Evolutionary conservation across 23 red algal genomes (phyloP), one percentile per base, ranked within the genome.

Genomic region (Gracilaria gracilis): DNA sequence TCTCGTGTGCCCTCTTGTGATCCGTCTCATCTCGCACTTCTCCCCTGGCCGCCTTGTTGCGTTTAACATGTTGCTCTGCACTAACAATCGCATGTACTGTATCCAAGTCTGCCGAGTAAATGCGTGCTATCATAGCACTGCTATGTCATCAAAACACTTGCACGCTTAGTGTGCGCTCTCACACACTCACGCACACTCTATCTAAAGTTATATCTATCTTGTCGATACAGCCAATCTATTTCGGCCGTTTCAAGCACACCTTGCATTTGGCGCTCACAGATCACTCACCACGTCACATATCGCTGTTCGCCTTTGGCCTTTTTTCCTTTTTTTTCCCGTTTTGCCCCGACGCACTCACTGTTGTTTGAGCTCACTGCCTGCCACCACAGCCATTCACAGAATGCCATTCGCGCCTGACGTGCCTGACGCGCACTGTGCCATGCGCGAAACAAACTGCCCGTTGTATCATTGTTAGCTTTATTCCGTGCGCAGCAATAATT

Each of bases 51-150:
- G 59, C 59, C 8, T 55, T 55, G 59, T 8, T 19, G 59, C 59
- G 59, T 31, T 62, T 62, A 62, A 62, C 59, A 62, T 29, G 59
- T 55, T 55, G 51, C 59, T 62, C 24, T 29, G 59, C 19, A 62
- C 59, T 62, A 62, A 62, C 59, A 62, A 9, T 62, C n/a, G 59
- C 59, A 62, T 62, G 24, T 62, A 31, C 24, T 31, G 19, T 58
- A 23, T n/a, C 15, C n/a, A n/a, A n/a, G n/a, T 58, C 27, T 29
- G 2, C 29, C n/a, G 27, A 62, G 59, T 62, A 62, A 62, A 62
- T 4, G 59, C 27, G 24, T 62, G 27, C 59, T 62, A 12, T 19
- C 8, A 55, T 48, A 48, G 5, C 44, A 5, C 5, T 48, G 5
- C 7, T 48, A 48, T 48, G 44, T 8, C 44, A 12, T 48, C 55